Conservation (phyloP, 2,329 filamentous ascomycete species). For the Davidsoniella eucalypti region DNA sequence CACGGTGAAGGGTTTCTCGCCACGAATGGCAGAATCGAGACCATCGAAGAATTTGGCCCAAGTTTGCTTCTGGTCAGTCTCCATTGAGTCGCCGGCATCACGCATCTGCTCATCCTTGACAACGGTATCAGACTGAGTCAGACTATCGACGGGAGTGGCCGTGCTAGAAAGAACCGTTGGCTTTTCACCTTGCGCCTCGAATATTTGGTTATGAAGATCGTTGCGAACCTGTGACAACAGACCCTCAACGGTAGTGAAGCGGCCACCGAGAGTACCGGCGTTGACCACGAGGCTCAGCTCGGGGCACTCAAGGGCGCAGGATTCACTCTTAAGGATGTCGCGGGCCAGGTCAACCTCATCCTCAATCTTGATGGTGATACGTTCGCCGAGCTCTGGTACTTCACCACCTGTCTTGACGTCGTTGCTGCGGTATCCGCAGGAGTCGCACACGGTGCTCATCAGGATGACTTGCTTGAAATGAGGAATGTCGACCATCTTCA, state of each 20-base stretch:
- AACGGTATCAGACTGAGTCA: slow-evolving; percentile 18
- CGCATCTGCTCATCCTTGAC: slow-evolving; percentile 37
- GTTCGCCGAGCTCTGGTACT: slow-evolving; percentile 70
- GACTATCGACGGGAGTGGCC: slow-evolving; percentile 2
- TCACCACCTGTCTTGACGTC: slow-evolving; percentile 96
- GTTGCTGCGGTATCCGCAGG: slow-evolving; percentile 87
- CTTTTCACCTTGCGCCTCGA: slow-evolving; percentile 39
- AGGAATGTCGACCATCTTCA: slow-evolving; percentile 98
- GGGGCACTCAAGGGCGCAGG: slow-evolving; percentile 69
- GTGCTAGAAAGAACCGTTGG: slow-evolving; percentile 4
- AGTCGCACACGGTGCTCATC: slow-evolving; percentile 83
- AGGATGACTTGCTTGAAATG: slow-evolving; percentile 95
- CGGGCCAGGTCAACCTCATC: slow-evolving; percentile 59
- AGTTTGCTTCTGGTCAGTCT: slow-evolving; percentile 42
- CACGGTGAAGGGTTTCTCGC: slow-evolving; percentile 65
- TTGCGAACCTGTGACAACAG: slow-evolving; percentile 82
- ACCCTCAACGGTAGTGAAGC: slow-evolving; percentile 94
- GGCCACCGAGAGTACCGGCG: slow-evolving; percentile 82
- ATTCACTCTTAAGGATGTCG: slow-evolving; percentile 94
- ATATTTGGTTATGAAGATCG: slow-evolving; percentile 78
- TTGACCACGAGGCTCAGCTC: slow-evolving; percentile 79
- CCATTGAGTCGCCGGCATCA: slow-evolving; percentile 63
- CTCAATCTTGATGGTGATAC: slow-evolving; percentile 61
- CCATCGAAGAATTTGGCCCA: slow-evolving; percentile 72
- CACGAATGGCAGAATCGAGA: slow-evolving; percentile 62